Conservation (phyloP, 108 stramenopile species). For the Skeletonema tropicum region DNA sequence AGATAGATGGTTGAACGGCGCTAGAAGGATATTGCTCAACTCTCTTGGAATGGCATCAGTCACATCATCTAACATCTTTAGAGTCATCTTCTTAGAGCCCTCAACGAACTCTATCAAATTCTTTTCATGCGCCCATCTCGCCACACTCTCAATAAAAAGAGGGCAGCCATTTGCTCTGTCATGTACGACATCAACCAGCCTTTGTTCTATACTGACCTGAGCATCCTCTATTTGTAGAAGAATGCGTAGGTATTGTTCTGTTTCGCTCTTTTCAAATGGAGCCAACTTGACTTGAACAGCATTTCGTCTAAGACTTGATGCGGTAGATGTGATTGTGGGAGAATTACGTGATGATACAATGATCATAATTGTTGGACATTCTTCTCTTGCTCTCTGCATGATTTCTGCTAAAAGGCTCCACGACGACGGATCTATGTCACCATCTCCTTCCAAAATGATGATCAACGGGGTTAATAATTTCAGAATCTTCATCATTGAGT, state of each 20-base stretch:
- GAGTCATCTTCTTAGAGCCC: constrained; percentile 44
- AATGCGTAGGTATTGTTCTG: constrained; percentile 37
- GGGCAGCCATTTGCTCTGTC: constrained; percentile 55
- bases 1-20: constrained; percentile 49
- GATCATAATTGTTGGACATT: constrained; percentile 47
- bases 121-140: constrained; percentile 52
- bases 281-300: constrained; percentile 46
- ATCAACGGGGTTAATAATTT: constrained; percentile 41
- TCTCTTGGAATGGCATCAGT: constrained; percentile 49
- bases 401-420: constrained; percentile 54
- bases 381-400: constrained; percentile 41
- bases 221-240: constrained; percentile 32
- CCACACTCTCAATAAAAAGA: constrained; percentile 51
- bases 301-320: constrained; percentile 32
- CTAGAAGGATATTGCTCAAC: constrained; percentile 50
- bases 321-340: constrained; percentile 48
- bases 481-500: constrained; percentile 52
- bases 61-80: constrained; percentile 51
- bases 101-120: constrained; percentile 47
- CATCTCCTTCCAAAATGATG: constrained; percentile 49
- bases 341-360: constrained; percentile 50
- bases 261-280: constrained; percentile 53
- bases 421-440: constrained; percentile 53
- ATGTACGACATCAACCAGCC: constrained; percentile 48
- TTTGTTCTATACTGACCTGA: constrained; percentile 36